Percentiles rank a stretch among this genome's conserved stretches.
Evolutionary conservation across 2,329 filamentous ascomycete genomes (phyloP).

Genomic region (Fusarium praegraminearum): DNA sequence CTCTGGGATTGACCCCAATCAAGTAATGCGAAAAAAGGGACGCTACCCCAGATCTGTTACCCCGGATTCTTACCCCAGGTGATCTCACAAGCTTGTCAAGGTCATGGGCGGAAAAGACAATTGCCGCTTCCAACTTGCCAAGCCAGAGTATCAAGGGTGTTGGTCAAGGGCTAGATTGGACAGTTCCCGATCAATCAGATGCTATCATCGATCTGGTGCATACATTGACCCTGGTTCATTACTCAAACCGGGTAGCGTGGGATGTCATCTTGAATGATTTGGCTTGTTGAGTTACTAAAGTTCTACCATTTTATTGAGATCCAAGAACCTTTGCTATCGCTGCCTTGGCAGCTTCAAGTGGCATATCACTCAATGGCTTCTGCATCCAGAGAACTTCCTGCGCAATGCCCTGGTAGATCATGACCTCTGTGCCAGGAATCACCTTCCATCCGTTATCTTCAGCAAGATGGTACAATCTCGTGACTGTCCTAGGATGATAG

Average conservation of each 20-base stretch:
- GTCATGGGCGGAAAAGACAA: slow-evolving; percentile 1
- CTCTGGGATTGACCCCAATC: background rate
- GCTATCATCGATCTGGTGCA: background rate
- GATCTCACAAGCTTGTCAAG: background rate
- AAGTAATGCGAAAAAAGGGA: background rate
- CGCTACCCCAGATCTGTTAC: slow-evolving; percentile 1
- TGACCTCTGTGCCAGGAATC: background rate
- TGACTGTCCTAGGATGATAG: background rate
- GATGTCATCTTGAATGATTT: too few species aligned
- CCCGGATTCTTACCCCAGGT: slow-evolving; percentile 4
- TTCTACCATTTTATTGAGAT: background rate
- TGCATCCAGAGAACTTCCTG: slow-evolving; percentile 7
- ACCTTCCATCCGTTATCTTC: background rate
- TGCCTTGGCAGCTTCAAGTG: background rate
- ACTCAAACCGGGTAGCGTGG: background rate
- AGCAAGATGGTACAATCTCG: slow-evolving; percentile 1
- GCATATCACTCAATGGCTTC: background rate
- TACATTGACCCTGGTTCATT: background rate
- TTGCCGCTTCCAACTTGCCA: background rate
- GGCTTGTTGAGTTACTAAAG: background rate
- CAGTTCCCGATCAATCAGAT: background rate
- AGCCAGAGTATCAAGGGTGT: background rate
- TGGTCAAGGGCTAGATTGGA: background rate
- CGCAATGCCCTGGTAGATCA: background rate
- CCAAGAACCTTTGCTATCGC: background rate